Evolutionary conservation across 768 basidiomycete genomes (phyloP), one percentile per base, ranked within the genome.

Genomic region (Fomitopsis pulvina): DNA sequence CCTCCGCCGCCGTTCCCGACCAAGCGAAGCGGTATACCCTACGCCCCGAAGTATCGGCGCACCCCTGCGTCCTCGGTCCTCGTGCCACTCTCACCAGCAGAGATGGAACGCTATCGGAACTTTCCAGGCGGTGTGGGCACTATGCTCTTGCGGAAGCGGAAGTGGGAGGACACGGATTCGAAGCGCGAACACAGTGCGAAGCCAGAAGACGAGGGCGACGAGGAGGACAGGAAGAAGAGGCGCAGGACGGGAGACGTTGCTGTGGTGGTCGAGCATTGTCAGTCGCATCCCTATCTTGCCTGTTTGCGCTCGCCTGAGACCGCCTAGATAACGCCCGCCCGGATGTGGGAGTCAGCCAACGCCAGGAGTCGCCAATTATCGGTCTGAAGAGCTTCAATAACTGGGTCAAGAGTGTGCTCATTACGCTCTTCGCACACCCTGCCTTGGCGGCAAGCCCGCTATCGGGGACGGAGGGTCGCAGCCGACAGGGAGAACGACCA

Each of bases 331-430:
- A 99, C 66, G 77, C 81, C 12, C 81, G 96, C 10, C 93, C 93
- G 5, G 93, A 99, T 52, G 87, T 95, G 9, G 92, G 92, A 50
- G 80, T 91, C 26, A 74, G 81, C 9, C 83, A 87, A 60, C 88
- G 96, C 27, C 77, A 78, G 55, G 81, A 87, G 16, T 97, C 94
- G 5, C 92, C 93, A 38, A 99, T 98, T 59, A 92, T 96, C 48
- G 96, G 96, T 30, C 79, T 99, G 48, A 97, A 96, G 68, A 87
- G 79, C 63, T 99, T 98, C 71, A 99, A 99, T 71, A 99, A 99
- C 71, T 99, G 96, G 96, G 87, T 98, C 58, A 99, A 99, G 67
- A 92, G 92, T 9, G 94, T 98, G 16, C 76, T 98, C 54, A 96
- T 99, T 62, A 84, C 87, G 8, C 87, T 87, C 46, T 96, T 90